A percentile compares a stretch with the other conserved stretches of the same genome.
These are phyloP conservation scores for Nannochloropsis salina DNA, from an alignment of 108 stramenopile genomes.

Conservation along the genomic window DNA sequence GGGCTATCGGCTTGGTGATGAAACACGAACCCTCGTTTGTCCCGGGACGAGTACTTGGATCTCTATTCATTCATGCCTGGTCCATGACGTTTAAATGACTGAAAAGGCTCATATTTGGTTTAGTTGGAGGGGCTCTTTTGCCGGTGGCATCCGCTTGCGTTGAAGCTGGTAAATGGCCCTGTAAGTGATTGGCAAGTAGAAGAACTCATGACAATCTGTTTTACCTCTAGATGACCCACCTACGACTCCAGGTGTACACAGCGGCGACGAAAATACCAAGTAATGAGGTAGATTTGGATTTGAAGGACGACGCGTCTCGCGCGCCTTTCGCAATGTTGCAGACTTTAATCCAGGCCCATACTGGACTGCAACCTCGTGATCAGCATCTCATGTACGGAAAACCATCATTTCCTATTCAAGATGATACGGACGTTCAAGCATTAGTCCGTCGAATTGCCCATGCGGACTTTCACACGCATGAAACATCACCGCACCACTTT, in stretches of 20 bases:
- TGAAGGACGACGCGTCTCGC: background rate
- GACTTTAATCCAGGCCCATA: constrained; percentile 1
- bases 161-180: no score
- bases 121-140: no score
- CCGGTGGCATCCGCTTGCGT: no score
- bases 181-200: no score
- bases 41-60: no score
- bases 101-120: no score
- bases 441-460: background rate
- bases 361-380: background rate
- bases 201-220: no score
- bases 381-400: background rate
- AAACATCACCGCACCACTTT: background rate
- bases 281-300: background rate
- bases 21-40: no score
- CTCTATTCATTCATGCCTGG: no score
- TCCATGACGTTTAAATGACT: no score
- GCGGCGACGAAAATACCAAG: background rate
- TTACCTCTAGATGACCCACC: background rate
- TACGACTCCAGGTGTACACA: background rate
- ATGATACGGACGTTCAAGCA: background rate
- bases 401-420: background rate
- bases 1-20: no score
- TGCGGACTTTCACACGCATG: background rate
- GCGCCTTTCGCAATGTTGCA: background rate